Evolutionary conservation across 257 asterid genomes (phyloP).

Genomic region (Solanum appendiculatum): DNA sequence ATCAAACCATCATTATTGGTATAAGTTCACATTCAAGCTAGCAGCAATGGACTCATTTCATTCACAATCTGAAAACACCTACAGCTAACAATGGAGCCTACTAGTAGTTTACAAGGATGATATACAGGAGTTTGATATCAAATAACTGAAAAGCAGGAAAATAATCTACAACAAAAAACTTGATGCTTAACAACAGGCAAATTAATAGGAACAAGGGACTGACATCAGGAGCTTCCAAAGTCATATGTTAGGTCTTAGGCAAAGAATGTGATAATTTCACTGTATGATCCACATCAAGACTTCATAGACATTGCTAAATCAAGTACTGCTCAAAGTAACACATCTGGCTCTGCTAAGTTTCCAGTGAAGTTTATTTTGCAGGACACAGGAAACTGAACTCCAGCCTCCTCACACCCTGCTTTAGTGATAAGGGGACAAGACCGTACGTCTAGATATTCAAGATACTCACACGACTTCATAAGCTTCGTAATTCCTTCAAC

Average conservation of each 20-base stretch:
- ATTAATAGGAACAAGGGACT: neutral
- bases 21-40: neutral
- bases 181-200: neutral
- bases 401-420: constrained; percentile 60
- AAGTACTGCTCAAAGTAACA: constrained; percentile 29
- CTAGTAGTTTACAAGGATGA: neutral
- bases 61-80: neutral
- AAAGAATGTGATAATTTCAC: neutral
- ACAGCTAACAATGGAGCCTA: neutral
- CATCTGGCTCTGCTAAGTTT: constrained; percentile 66
- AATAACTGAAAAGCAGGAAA: neutral
- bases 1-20: neutral
- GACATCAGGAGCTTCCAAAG: neutral
- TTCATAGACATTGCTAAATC: neutral
- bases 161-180: neutral
- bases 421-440: constrained; percentile 73
- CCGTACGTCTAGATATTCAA: constrained; percentile 79
- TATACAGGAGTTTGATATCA: neutral
- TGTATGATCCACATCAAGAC: neutral
- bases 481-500: constrained; percentile 53
- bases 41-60: neutral
- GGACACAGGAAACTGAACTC: constrained; percentile 52
- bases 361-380: constrained; percentile 76
- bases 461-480: constrained; percentile 48
- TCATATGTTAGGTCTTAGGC: neutral